A percentile compares a stretch with the other conserved stretches of the same genome.
Conservation (phyloP, 208 protist genomes). For the Trypanosomatidae sp. region DNA sequence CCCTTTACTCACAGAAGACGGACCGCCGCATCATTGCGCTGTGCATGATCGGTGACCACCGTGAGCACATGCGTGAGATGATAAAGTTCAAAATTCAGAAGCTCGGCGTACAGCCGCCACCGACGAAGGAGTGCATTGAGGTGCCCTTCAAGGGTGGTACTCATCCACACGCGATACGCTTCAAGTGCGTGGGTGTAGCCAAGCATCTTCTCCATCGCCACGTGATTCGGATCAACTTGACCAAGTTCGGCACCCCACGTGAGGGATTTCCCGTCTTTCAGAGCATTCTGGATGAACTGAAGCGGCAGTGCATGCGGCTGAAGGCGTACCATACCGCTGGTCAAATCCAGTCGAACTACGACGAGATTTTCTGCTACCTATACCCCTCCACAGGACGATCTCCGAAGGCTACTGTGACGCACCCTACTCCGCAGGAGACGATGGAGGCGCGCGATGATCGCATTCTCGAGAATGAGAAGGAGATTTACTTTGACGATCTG, state of each 20-base stretch:
- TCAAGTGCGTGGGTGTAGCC: slow-evolving; percentile 82
- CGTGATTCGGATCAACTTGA: slow-evolving; percentile 75
- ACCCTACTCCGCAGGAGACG: slow-evolving; percentile 63
- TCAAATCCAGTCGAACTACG: slow-evolving; percentile 64
- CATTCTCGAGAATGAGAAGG: slow-evolving; percentile 73
- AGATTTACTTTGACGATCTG: slow-evolving; percentile 85
- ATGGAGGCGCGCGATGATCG: slow-evolving; percentile 55
- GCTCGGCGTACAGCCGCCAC: slow-evolving; percentile 79
- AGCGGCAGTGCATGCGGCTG: slow-evolving; percentile 61
- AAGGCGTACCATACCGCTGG: slow-evolving; percentile 78
- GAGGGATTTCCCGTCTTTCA: slow-evolving; percentile 86
- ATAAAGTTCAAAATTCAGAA: slow-evolving; percentile 86
- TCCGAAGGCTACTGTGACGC: slow-evolving; percentile 77
- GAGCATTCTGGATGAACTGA: slow-evolving; percentile 78
- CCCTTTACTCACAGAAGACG: slow-evolving; percentile 61
- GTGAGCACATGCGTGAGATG: slow-evolving; percentile 81
- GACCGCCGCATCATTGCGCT: slow-evolving; percentile 78
- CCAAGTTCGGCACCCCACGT: slow-evolving; percentile 81
- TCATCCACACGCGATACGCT: slow-evolving; percentile 84
- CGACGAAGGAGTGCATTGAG: slow-evolving; percentile 65
- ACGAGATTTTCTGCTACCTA: slow-evolving; percentile 87
- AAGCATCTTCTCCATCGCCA: slow-evolving; percentile 80
- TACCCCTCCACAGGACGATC: slow-evolving; percentile 81
- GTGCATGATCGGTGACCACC: slow-evolving; percentile 81
- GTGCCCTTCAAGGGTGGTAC: slow-evolving; percentile 85